Conservation (phyloP, 768 basidiomycete genomes). For the Sistotremastrum suecicum region DNA sequence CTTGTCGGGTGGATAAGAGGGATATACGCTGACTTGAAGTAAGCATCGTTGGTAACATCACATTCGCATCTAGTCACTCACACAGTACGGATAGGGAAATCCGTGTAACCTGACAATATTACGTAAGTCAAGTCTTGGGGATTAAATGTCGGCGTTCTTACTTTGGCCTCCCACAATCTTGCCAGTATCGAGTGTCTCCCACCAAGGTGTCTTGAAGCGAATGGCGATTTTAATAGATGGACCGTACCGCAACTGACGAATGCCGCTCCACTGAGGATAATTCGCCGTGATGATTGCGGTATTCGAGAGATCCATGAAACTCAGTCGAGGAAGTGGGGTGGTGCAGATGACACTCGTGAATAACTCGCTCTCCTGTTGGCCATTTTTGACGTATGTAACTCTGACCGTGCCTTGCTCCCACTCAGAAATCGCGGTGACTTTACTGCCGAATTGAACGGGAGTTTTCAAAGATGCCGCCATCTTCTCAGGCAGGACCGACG, state of each 20-base stretch:
- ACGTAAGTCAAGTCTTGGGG: too few relatives aligned
- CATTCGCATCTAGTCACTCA: too few relatives aligned
- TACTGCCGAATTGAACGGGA: background rate
- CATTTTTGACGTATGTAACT: too few relatives aligned
- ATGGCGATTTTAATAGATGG: conserved; percentile 24
- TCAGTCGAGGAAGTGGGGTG: conserved; percentile 17
- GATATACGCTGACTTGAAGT: conserved; percentile 19
- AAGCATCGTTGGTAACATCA: too few relatives aligned
- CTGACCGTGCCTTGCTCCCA: too few relatives aligned
- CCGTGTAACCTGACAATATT: conserved; percentile 15
- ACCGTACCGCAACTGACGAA: conserved; percentile 20
- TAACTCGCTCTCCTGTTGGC: too few relatives aligned
- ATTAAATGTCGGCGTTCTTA: too few relatives aligned
- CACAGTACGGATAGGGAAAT: conserved; percentile 25
- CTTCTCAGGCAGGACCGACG: conserved; percentile 10
- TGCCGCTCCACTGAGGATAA: conserved; percentile 16
- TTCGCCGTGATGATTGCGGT: conserved; percentile 11
- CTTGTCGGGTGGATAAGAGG: conserved; percentile 22
- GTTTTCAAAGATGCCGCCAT: conserved; percentile 11
- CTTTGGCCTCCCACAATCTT: background rate
- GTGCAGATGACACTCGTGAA: conserved; percentile 19
- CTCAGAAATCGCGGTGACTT: background rate
- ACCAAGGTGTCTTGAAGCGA: conserved; percentile 22
- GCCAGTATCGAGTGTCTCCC: conserved; percentile 12
- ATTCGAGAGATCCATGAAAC: conserved; percentile 14